Conservation (phyloP, 2,329 filamentous ascomycete genomes). For the Colletotrichum eremochloae region DNA sequence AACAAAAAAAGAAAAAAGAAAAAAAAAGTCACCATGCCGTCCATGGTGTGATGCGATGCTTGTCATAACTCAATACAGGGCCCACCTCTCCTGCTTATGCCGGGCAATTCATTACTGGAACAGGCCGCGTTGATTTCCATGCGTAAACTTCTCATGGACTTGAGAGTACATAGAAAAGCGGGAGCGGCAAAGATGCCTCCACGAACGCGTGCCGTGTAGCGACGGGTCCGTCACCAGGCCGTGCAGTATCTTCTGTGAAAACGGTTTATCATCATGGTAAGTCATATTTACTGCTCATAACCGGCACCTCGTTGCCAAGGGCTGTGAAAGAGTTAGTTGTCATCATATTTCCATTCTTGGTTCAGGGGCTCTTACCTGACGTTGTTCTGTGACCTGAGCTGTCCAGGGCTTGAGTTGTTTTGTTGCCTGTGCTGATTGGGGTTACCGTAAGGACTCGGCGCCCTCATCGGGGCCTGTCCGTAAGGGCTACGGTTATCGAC, state of each 20-base stretch:
- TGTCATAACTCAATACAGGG: conserved; percentile 26
- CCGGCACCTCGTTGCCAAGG: conserved; percentile 62
- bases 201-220: neutral
- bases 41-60: conserved; percentile 26
- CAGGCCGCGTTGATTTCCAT: conserved; percentile 9
- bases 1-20: conserved; percentile 14
- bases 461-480: conserved; percentile 48
- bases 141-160: neutral
- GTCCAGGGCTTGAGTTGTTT: conserved; percentile 52
- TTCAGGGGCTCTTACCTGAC: conserved; percentile 51
- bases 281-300: conserved; percentile 53
- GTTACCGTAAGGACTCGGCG: conserved; percentile 53
- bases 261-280: conserved; percentile 21
- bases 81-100: conserved; percentile 5
- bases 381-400: conserved; percentile 55
- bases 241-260: conserved; percentile 25
- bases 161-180: conserved; percentile 3
- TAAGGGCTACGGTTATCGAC: conserved; percentile 48
- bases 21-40: conserved; percentile 33
- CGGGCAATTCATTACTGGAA: conserved; percentile 22
- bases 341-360: conserved; percentile 1
- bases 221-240: conserved; percentile 2
- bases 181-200: neutral
- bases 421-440: conserved; percentile 47
- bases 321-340: conserved; percentile 45